Evolutionary conservation across 2,329 filamentous ascomycete species (phyloP), one percentile per base, ranked within the genome.

Genomic region (Rhynchosporium agropyri): DNA sequence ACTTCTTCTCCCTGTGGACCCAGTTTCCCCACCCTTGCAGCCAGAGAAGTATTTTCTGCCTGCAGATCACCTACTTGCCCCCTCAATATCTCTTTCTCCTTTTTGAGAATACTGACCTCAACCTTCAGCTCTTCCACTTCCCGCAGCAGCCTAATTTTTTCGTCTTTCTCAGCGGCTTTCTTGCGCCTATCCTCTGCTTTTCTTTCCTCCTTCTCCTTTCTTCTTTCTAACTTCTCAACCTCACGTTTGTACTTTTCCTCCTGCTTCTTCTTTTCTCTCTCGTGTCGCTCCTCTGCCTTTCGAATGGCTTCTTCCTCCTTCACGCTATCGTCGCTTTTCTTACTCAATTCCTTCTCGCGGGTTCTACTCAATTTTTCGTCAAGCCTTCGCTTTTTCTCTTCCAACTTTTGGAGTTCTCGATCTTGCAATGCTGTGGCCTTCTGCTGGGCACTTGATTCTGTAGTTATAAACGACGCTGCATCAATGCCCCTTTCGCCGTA

Each of bases 371-470:
- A 77, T 69, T 87, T 88, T 26, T 86, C 83, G 46, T 89, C 83
- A 0, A 90, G 78, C 69, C 87, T 87, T 54, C 77, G 79, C 8
- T 83, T 83, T 62, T 84, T 83, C 15, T 85, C 80, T 53, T 85
- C 79, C 8, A 90, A 80, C 71, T 87, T 89, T 63, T 79, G 78
- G 3, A 92, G 80, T 68, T 90, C 86, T 70, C 86, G 88, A 33
- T 89, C 86, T 64, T 84, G 78, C 26, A 78, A 76, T 10, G 77
- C 68, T 1, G 68, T 63, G 2, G 67, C 72, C 53, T 60, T 74
- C 45, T 67, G 73, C 62, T 66, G 53, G 4, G 70, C 53, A 28
- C 63, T 73, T 2, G 80, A 79, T 2, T 79, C 79, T 78, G 81
- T 33, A 13, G 73, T 68, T 20, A 63, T 66, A 0, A 33, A 62